Percentiles rank a stretch among this genome's conserved stretches.
Evolutionary conservation across 768 basidiomycete genomes (phyloP).

Genomic region (Termitomyces sp.): DNA sequence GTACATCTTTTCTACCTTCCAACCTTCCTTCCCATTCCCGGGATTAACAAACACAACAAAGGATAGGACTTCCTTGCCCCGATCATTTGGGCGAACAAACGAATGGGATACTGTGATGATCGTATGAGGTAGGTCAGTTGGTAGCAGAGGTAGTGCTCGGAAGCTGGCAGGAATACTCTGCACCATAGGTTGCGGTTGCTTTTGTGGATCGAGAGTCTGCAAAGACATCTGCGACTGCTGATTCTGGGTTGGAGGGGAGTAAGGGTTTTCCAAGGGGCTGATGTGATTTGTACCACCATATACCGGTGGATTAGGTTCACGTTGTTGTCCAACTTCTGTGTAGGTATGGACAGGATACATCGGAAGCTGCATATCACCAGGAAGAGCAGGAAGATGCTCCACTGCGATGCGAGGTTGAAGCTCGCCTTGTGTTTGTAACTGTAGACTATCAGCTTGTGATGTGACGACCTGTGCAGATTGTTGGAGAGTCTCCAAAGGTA

Average conservation of each 20-base stretch:
- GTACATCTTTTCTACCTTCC: constrained; percentile 91
- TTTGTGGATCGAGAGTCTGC: constrained; percentile 8
- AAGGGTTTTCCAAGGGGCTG: constrained; percentile 16
- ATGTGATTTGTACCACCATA: constrained; percentile 7
- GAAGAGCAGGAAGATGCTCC: constrained; percentile 49
- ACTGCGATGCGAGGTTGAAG: constrained; percentile 32
- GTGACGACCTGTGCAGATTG: constrained; percentile 7
- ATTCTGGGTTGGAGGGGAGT: constrained; percentile 12
- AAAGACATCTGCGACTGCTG: constrained; percentile 15
- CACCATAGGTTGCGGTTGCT: constrained; percentile 16
- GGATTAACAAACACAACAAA: constrained; percentile 79
- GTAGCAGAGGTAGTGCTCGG: constrained; percentile 67
- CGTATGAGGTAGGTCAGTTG: constrained; percentile 69
- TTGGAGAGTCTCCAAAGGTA: constrained; percentile 4
- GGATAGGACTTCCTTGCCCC: constrained; percentile 87
- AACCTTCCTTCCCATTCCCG: constrained; percentile 61
- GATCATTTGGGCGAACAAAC: constrained; percentile 82
- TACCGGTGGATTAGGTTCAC: constrained; percentile 1
- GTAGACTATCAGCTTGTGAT: neutral
- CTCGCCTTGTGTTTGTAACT: constrained; percentile 7
- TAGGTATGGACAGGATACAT: constrained; percentile 2
- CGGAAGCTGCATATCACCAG: constrained; percentile 20
- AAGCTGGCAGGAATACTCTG: constrained; percentile 40
- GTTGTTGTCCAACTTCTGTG: constrained; percentile 13
- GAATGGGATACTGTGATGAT: constrained; percentile 70